phyloP scores from a whole-genome alignment of 2,329 filamentous ascomycete genomes.

The Aspergillus aculeatinus region DNA sequence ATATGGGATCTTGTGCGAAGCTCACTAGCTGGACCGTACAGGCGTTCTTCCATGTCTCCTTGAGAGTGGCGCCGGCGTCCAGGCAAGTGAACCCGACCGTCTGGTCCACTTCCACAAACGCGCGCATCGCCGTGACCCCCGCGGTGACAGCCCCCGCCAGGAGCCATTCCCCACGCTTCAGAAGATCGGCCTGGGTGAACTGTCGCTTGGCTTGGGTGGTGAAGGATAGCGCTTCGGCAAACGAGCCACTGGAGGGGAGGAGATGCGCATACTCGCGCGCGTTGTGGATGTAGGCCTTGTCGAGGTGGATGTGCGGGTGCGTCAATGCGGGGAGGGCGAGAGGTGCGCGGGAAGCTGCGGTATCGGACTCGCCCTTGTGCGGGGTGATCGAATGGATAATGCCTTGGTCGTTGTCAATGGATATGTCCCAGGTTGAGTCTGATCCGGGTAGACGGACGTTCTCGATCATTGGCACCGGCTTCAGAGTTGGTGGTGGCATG shows the following conservation, averaged over 20 bases:
- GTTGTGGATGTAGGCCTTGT: slow-evolving; percentile 49
- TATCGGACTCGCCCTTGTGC: slow-evolving; percentile 1
- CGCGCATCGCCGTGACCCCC: slow-evolving; percentile 68
- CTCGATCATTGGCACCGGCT: slow-evolving; percentile 19
- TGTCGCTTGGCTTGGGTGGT: slow-evolving; percentile 61
- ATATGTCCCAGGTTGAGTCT: slow-evolving; percentile 36
- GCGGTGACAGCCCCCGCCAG: slow-evolving; percentile 63
- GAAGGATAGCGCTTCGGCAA: slow-evolving; percentile 63
- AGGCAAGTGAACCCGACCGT: slow-evolving; percentile 60
- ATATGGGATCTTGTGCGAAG: slow-evolving; percentile 70
- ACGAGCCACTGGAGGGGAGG: slow-evolving; percentile 59
- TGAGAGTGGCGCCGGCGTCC: slow-evolving; percentile 57
- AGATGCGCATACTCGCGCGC: slow-evolving; percentile 55
- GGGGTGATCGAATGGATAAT: slow-evolving; percentile 30
- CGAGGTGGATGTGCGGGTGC: slow-evolving; percentile 72
- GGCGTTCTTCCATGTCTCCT: slow-evolving; percentile 52
- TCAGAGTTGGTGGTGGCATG: slow-evolving; percentile 16
- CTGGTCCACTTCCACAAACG: slow-evolving; percentile 70
- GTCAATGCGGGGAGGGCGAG: slow-evolving; percentile 58
- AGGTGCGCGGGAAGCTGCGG: slow-evolving; percentile 24
- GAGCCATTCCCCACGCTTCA: slow-evolving; percentile 63
- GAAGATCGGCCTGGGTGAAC: slow-evolving; percentile 63
- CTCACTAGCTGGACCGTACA: slow-evolving; percentile 66
- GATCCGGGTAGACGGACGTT: slow-evolving; percentile 32
- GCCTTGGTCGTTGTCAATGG: slow-evolving; percentile 13